Percentiles rank a stretch among this genome's conserved stretches.
phyloP scores from a whole-genome alignment of 768 basidiomycete genomes.

The Pulveroboletus sp. region DNA sequence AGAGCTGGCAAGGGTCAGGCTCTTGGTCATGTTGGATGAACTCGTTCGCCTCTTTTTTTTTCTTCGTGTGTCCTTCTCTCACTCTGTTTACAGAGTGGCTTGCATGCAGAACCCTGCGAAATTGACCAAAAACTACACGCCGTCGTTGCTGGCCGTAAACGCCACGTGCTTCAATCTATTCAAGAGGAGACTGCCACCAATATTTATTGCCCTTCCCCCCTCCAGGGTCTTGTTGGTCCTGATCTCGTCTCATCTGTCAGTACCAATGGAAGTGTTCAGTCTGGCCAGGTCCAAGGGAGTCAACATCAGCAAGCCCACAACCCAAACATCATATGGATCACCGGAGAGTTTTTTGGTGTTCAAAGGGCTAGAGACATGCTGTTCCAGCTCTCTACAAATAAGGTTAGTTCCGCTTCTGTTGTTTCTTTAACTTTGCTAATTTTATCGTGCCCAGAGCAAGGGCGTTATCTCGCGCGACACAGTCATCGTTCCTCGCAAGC shows the following conservation, averaged over 20 bases:
- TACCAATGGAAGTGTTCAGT: slow-evolving; percentile 32
- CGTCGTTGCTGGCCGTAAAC: slow-evolving; percentile 87
- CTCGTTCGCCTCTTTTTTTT: slow-evolving; percentile 52
- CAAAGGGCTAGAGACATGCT: slow-evolving; percentile 95
- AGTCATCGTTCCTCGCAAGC: slow-evolving; percentile 89
- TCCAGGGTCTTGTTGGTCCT: slow-evolving; percentile 79
- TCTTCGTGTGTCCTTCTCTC: not conserved
- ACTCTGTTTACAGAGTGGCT: slow-evolving; percentile 58
- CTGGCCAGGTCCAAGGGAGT: slow-evolving; percentile 15
- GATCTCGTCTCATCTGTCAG: slow-evolving; percentile 44
- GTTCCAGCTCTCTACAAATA: slow-evolving; percentile 78
- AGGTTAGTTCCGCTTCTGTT: slow-evolving; percentile 43
- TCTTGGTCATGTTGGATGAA: slow-evolving; percentile 94
- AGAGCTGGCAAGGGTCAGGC: slow-evolving; percentile 82
- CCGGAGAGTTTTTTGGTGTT: slow-evolving; percentile 95
- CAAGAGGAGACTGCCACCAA: slow-evolving; percentile 98
- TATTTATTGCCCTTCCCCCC: slow-evolving; percentile 87
- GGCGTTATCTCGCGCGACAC: slow-evolving; percentile 88
- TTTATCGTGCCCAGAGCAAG: slow-evolving; percentile 57
- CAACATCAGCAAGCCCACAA: slow-evolving; percentile 43
- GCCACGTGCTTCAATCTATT: slow-evolving; percentile 80
- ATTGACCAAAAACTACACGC: slow-evolving; percentile 93
- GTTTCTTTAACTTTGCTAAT: not conserved
- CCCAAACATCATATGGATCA: slow-evolving; percentile 87
- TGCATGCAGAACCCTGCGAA: slow-evolving; percentile 87